Conservation (phyloP, 495 filamentous ascomycete genomes). For the Hypomontagnella submonticulosa region DNA sequence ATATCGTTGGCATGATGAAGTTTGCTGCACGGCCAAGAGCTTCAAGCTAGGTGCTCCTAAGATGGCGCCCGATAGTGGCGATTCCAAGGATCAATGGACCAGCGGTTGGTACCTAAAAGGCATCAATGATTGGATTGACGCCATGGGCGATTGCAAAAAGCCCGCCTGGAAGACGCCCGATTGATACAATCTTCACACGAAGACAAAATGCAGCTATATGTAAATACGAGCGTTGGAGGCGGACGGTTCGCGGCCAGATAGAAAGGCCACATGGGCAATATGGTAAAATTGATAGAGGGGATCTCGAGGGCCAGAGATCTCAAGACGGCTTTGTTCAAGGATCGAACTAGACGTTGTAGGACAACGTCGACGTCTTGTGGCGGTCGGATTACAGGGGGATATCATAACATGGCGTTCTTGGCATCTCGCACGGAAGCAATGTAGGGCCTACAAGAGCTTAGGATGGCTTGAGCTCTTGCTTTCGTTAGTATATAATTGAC, state of each 20-base stretch:
- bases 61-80: slow-evolving; percentile 28
- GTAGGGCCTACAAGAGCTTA: slow-evolving; percentile 18
- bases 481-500: slow-evolving; percentile 21
- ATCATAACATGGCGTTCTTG: slow-evolving; percentile 35
- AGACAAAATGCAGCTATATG: background rate
- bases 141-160: slow-evolving; percentile 47
- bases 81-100: slow-evolving; percentile 41
- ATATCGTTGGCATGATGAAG: slow-evolving; percentile 50
- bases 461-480: slow-evolving; percentile 28
- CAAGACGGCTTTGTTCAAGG: slow-evolving; percentile 5
- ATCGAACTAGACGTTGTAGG: slow-evolving; percentile 21
- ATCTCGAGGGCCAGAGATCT: slow-evolving; percentile 21
- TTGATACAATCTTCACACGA: slow-evolving; percentile 1
- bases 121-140: slow-evolving; percentile 52
- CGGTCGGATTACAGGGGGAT: slow-evolving; percentile 13
- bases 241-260: slow-evolving; percentile 1
- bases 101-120: slow-evolving; percentile 52
- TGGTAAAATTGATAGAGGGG: slow-evolving; percentile 17
- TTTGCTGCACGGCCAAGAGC: slow-evolving; percentile 50
- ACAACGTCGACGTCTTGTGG: slow-evolving; percentile 8
- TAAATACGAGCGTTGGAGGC: background rate
- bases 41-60: slow-evolving; percentile 51
- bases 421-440: slow-evolving; percentile 13
- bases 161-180: slow-evolving; percentile 46
- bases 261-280: slow-evolving; percentile 2